Evolutionary conservation across 1,284 basidiomycete species (phyloP).

Genomic region (Farysia itapuensis): DNA sequence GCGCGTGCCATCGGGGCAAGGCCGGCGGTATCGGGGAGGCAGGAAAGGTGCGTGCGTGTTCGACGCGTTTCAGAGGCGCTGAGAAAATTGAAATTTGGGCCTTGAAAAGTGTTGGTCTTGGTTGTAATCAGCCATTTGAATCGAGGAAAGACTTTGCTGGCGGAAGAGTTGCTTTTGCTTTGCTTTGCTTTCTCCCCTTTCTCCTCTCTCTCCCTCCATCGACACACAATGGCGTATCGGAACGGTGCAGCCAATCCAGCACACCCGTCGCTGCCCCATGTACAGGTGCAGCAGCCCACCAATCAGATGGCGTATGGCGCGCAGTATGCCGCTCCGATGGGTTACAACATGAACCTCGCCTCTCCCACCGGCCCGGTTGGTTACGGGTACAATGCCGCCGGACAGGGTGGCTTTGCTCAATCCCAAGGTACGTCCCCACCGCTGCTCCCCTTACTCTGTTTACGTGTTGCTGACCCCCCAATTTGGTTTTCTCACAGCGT

Average conservation of each 20-base stretch:
- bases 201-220: too few relatives aligned
- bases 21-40: too few relatives aligned
- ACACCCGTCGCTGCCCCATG: conserved; percentile 33
- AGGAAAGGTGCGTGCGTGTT: too few relatives aligned
- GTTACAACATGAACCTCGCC: conserved; percentile 35
- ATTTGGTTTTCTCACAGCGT: conserved; percentile 15
- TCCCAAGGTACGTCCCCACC: conserved; percentile 43
- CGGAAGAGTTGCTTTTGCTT: too few relatives aligned
- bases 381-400: conserved; percentile 44
- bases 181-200: too few relatives aligned
- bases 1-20: too few relatives aligned
- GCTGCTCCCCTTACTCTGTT: background rate
- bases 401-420: conserved; percentile 52
- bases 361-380: conserved; percentile 21
- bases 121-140: too few relatives aligned
- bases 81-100: too few relatives aligned
- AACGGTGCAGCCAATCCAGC: conserved; percentile 26
- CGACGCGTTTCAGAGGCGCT: too few relatives aligned
- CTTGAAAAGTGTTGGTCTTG: too few relatives aligned
- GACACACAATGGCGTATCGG: conserved; percentile 23
- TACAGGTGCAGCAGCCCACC: conserved; percentile 47
- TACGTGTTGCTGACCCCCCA: background rate
- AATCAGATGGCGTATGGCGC: conserved; percentile 49
- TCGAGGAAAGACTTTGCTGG: too few relatives aligned
- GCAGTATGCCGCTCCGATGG: conserved; percentile 46